Conservation (phyloP, 2,329 filamentous ascomycete genomes). For the Cytospora paraplurivora region DNA sequence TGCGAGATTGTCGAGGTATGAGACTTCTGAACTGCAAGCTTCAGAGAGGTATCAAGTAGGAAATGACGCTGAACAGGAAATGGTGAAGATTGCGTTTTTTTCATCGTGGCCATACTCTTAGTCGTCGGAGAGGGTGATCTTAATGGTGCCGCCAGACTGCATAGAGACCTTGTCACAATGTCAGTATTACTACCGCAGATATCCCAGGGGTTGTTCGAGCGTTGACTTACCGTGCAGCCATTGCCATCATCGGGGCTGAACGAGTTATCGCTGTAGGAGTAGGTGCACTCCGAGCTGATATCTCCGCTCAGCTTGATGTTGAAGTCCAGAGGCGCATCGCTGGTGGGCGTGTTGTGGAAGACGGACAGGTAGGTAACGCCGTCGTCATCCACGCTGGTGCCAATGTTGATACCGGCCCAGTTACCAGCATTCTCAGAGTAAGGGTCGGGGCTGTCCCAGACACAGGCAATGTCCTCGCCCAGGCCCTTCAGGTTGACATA, state of each 20-base stretch:
- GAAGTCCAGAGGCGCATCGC: constrained; percentile 69
- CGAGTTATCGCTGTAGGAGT: constrained; percentile 42
- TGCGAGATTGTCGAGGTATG: constrained; percentile 11
- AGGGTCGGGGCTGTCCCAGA: constrained; percentile 61
- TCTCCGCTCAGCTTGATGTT: constrained; percentile 77
- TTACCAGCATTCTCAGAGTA: constrained; percentile 68
- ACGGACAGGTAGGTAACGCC: constrained; percentile 79
- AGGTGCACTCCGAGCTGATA: constrained; percentile 60
- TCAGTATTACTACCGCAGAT: background rate
- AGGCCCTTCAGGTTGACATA: constrained; percentile 88
- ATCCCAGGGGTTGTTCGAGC: background rate
- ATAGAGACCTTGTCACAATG: constrained; percentile 18
- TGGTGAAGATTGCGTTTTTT: constrained; percentile 18
- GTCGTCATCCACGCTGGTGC: constrained; percentile 68
- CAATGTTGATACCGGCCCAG: constrained; percentile 84
- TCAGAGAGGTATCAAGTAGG: constrained; percentile 26
- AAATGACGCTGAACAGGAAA: constrained; percentile 28
- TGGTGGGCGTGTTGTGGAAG: constrained; percentile 82
- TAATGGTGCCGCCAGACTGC: constrained; percentile 19
- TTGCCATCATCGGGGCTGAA: constrained; percentile 36
- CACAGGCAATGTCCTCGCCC: constrained; percentile 67
- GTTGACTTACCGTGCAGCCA: constrained; percentile 78
- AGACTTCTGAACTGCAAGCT: constrained; percentile 8
- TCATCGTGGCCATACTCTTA: constrained; percentile 20
- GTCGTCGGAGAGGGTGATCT: constrained; percentile 25